A percentile compares a stretch with the other conserved stretches of the same genome.
Evolutionary conservation across 805 yeast species (phyloP).

Genomic region (Yamadazyma akitaensis): DNA sequence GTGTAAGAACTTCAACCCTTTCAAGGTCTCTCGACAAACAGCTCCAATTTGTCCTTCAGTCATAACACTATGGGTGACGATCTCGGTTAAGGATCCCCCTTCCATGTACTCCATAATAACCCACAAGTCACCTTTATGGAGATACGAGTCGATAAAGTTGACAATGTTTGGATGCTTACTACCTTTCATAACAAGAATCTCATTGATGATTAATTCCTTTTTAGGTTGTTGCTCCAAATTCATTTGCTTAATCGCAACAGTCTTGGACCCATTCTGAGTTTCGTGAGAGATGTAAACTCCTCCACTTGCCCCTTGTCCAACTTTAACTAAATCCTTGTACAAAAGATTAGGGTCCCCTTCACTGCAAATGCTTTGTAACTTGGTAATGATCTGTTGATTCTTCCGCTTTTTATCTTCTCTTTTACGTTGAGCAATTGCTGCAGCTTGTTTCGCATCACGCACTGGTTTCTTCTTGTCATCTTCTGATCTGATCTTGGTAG

Average conservation of each 20-base stretch:
- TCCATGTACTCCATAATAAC: conserved; percentile 99
- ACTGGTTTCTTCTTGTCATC: conserved; percentile 31
- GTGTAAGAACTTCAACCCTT: conserved; percentile 84
- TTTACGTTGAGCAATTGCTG: conserved; percentile 57
- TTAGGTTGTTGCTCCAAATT: conserved; percentile 91
- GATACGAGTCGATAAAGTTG: conserved; percentile 83
- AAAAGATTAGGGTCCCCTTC: conserved; percentile 76
- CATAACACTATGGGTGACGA: conserved; percentile 85
- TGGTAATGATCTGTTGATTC: conserved; percentile 69
- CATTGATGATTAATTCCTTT: conserved; percentile 91
- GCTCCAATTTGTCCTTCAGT: conserved; percentile 95
- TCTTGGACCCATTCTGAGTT: conserved; percentile 37
- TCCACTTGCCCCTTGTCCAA: conserved; percentile 99
- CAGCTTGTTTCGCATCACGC: conserved; percentile 52
- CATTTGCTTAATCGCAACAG: conserved; percentile 97
- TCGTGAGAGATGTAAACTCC: conserved; percentile 91
- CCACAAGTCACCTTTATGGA: conserved; percentile 82
- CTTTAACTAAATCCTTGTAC: conserved; percentile 69
- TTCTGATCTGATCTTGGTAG: neutral
- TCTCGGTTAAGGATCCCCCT: conserved; percentile 95
- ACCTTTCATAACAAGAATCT: conserved; percentile 93
- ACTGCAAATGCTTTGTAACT: conserved; percentile 72
- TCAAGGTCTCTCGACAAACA: conserved; percentile 85
- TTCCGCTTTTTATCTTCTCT: conserved; percentile 74
- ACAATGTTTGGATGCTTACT: conserved; percentile 89